These are phyloP conservation scores for Podila epigama DNA, from an alignment of 192 early-diverging fungal genomes.

Conservation along the genomic window DNA sequence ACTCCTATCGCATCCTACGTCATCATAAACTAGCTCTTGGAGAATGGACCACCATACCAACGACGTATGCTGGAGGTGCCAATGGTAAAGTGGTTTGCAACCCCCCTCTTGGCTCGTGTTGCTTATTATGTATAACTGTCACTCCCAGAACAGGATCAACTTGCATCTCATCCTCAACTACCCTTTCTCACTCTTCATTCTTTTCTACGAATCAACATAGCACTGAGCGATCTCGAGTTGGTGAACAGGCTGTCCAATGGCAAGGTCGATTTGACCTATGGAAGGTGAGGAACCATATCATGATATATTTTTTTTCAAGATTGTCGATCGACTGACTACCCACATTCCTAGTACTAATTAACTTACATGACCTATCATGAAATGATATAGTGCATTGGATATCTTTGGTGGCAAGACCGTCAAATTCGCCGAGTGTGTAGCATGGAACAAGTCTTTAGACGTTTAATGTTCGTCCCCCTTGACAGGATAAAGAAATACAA, in stretches of 20 bases:
- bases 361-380: background rate
- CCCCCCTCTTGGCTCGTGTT: background rate
- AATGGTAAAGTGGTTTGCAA: constrained; percentile 47
- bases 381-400: constrained; percentile 81
- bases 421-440: constrained; percentile 80
- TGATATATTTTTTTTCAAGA: no score
- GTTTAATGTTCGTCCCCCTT: no score
- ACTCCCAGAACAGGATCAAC: no score
- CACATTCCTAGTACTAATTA: background rate
- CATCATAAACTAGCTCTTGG: constrained; percentile 62
- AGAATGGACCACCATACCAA: constrained; percentile 86
- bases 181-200: no score
- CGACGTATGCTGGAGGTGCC: constrained; percentile 95
- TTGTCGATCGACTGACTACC: no score
- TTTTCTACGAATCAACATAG: no score
- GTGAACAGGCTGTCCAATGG: constrained; percentile 82
- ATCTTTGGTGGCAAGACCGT: constrained; percentile 94
- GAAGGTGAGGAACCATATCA: constrained; percentile 62
- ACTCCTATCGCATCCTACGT: no score
- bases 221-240: constrained; percentile 75
- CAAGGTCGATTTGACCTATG: constrained; percentile 92
- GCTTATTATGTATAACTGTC: constrained; percentile 10
- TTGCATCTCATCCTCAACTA: no score
- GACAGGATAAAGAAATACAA: background rate
- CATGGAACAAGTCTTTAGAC: constrained; percentile 68